phyloP scores from a whole-genome alignment of 495 filamentous ascomycete genomes.

The Penicillium subrubescens region DNA sequence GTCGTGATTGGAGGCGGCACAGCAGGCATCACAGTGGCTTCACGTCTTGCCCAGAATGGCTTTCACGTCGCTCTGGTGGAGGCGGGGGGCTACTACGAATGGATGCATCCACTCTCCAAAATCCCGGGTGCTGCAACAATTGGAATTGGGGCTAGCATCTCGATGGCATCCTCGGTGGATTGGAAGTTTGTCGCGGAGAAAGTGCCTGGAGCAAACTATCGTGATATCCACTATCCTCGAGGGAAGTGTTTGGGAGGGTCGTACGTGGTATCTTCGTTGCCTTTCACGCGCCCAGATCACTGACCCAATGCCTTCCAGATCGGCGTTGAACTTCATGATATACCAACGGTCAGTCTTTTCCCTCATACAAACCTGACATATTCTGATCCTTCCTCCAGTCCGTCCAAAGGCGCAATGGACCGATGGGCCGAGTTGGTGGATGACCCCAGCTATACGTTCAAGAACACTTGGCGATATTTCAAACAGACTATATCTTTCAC shows the following conservation, averaged over 20 bases:
- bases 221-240: constrained; percentile 43
- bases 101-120: constrained; percentile 41
- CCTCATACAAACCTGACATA: neutral
- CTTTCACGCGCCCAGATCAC: neutral
- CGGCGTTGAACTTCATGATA: constrained; percentile 39
- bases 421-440: constrained; percentile 50
- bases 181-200: constrained; percentile 48
- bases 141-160: constrained; percentile 36
- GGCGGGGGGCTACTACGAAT: constrained; percentile 60
- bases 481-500: constrained; percentile 39
- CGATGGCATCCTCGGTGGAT: constrained; percentile 42
- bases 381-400: constrained; percentile 23
- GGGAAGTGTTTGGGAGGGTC: constrained; percentile 44
- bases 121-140: constrained; percentile 45
- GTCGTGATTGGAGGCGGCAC: constrained; percentile 57
- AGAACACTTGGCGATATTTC: constrained; percentile 47
- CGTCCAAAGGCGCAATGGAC: constrained; percentile 40
- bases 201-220: constrained; percentile 34
- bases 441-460: constrained; percentile 45
- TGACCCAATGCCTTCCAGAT: constrained; percentile 17
- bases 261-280: constrained; percentile 22
- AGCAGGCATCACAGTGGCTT: constrained; percentile 48
- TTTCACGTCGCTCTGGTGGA: constrained; percentile 54
- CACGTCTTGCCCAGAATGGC: constrained; percentile 43
- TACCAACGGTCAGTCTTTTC: constrained; percentile 33